Conservation (phyloP, 2,329 filamentous ascomycete genomes). For the Thielaviopsis musarum region DNA sequence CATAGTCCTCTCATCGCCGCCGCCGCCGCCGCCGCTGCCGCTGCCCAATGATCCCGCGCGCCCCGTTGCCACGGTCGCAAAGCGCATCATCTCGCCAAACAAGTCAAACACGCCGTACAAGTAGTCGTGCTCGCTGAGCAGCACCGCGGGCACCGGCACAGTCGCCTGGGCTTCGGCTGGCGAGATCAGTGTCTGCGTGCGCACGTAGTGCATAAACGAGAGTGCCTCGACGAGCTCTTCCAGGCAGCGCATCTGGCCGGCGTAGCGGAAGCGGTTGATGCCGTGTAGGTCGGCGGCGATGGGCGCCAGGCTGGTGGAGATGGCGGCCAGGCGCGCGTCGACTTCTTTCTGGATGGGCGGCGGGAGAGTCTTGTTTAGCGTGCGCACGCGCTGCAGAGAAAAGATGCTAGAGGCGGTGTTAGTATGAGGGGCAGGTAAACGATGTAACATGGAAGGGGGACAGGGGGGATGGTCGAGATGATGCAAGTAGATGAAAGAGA, state of each 20-base stretch:
- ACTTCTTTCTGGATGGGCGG: conserved; percentile 53
- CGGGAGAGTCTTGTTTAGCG: conserved; percentile 46
- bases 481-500: no score
- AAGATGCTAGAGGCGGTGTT: conserved; percentile 19
- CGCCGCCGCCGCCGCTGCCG: conserved; percentile 15
- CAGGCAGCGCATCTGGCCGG: conserved; percentile 61
- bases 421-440: not conserved
- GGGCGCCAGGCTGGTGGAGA: conserved; percentile 47
- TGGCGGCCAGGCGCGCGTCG: conserved; percentile 50
- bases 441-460: no score
- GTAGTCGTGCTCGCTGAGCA: conserved; percentile 64
- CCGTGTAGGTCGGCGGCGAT: conserved; percentile 60
- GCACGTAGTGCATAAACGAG: conserved; percentile 76
- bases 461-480: no score
- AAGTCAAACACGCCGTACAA: conserved; percentile 83
- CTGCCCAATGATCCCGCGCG: conserved; percentile 40
- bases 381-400: conserved; percentile 35
- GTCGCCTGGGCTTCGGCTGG: conserved; percentile 39
- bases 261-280: conserved; percentile 71
- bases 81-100: conserved; percentile 92
- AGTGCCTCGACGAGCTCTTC: conserved; percentile 92
- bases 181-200: conserved; percentile 56
- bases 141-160: conserved; percentile 27
- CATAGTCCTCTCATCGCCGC: conserved; percentile 36
- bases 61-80: conserved; percentile 76